These are phyloP conservation scores for Picea engelmannii DNA, from an alignment of 83 land plant genomes.

Conservation along the genomic window DNA sequence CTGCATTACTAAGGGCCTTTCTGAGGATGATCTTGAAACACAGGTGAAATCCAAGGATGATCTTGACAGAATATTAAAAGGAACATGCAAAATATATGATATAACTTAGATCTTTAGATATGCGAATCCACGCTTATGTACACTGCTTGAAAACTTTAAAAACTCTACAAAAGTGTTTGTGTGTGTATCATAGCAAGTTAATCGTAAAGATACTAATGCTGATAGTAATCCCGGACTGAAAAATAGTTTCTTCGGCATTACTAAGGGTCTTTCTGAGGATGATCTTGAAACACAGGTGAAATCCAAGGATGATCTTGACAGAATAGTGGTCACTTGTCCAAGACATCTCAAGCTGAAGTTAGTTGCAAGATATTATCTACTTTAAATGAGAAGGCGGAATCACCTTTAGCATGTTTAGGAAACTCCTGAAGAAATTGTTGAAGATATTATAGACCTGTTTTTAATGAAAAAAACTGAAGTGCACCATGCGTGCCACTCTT, in stretches of 20 bases:
- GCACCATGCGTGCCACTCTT: neutral
- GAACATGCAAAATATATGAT: neutral
- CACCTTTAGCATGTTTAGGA: neutral
- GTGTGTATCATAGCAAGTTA: neutral
- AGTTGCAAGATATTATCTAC: neutral
- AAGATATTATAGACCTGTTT: neutral
- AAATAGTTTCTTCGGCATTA: neutral
- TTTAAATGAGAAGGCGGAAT: neutral
- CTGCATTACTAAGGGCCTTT: too few species aligned
- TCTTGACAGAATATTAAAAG: neutral
- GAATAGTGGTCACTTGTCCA: neutral
- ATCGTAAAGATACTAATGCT: neutral
- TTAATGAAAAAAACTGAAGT: neutral
- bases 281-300: too few species aligned
- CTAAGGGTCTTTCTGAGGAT: too few species aligned
- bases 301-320: too few species aligned
- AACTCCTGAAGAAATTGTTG: neutral
- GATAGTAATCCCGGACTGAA: neutral
- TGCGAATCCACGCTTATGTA: neutral
- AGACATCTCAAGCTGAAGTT: conserved; percentile 2
- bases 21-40: too few species aligned
- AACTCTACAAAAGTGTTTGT: neutral
- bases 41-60: too few species aligned
- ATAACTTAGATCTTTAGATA: neutral
- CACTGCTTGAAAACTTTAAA: neutral